Percentiles rank a stretch among this genome's conserved stretches.
phyloP scores from a whole-genome alignment of 2,329 filamentous ascomycete genomes.

The Zymoseptoria brevis region DNA sequence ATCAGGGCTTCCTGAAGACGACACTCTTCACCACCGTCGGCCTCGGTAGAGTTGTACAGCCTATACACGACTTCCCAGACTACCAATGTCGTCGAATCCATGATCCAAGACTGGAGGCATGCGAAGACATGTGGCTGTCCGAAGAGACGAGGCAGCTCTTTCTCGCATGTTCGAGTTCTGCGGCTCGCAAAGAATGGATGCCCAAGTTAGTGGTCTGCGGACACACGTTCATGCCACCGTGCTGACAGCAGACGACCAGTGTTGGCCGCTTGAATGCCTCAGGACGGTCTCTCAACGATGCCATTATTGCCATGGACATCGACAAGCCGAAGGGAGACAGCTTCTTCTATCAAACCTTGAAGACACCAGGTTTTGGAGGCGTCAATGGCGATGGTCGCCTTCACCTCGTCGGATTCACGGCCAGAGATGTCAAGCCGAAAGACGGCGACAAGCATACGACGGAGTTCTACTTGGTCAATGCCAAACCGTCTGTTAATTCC shows the following conservation, averaged over 20 bases:
- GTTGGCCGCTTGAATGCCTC: conserved; percentile 14
- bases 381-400: conserved; percentile 11
- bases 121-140: conserved; percentile 20
- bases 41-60: conserved; percentile 14
- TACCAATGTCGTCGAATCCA: conserved; percentile 17
- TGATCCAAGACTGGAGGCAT: conserved; percentile 15
- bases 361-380: conserved; percentile 9
- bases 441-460: neutral
- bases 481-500: conserved; percentile 9
- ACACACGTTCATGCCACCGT: neutral
- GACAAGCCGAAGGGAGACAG: conserved; percentile 13
- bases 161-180: conserved; percentile 14
- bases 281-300: conserved; percentile 14
- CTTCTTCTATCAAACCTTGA: conserved; percentile 13
- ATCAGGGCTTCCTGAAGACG: conserved; percentile 7
- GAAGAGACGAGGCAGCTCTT: conserved; percentile 18
- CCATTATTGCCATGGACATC: conserved; percentile 17
- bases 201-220: conserved; percentile 11
- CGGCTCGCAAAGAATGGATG: conserved; percentile 13
- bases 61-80: conserved; percentile 15
- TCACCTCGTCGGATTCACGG: conserved; percentile 16
- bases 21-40: conserved; percentile 8
- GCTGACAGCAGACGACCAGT: neutral
- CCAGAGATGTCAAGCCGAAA: neutral
- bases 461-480: conserved; percentile 15